Base-by-base conservation (phyloP, 2,329 filamentous ascomycete genomes). In the Venturia nashicola region DNA sequence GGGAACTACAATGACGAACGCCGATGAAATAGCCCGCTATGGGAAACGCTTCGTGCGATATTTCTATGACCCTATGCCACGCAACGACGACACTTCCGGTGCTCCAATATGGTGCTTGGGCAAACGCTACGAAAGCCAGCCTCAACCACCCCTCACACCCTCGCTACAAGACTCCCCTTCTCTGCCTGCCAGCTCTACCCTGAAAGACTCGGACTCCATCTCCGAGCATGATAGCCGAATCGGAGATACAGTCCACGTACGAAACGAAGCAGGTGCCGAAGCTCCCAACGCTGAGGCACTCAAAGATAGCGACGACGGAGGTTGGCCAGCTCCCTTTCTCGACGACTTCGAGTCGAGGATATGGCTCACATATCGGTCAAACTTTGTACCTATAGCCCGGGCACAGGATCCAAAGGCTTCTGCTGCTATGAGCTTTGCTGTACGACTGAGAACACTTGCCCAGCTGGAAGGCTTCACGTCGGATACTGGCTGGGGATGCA, bases 401-500 rank as follows among this genome's bases (percentile, higher is more conserved):
- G 92, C 89, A 4, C 80, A 83, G 63, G 88, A 93, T 68, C 86
- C 89, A 0, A 86, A 86, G 70, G 88, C 90, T 16, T 73, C 80
- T 0, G 81, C 86, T 4, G 80, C 85, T 8, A 84, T 97, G 78
- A 95, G 90, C 3, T 84, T 97, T 65, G 80, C 90, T 1, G 93
- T 96, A 75, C 87, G 91, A 61, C 79, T 97, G 68, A 89, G 91
- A 71, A 92, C 82, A 63, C 78, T 97, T 6, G 82, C 85, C 12
- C 90, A 96, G 60, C 84, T 90, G 65, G 81, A 82, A 34, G 91
- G 90, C 5, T 99, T 97, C 75, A 89, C 90, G 12, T 93, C 91
- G 1, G 94, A 99, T 73, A 92, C 90, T 11, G 94, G 94, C 61
- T 99, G 95, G 91, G 94, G 94, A 0, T 99, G 94, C 72, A 99